Evolutionary conservation across 2,329 filamentous ascomycete genomes (phyloP).

Genomic region (Hypomyces rosellus): DNA sequence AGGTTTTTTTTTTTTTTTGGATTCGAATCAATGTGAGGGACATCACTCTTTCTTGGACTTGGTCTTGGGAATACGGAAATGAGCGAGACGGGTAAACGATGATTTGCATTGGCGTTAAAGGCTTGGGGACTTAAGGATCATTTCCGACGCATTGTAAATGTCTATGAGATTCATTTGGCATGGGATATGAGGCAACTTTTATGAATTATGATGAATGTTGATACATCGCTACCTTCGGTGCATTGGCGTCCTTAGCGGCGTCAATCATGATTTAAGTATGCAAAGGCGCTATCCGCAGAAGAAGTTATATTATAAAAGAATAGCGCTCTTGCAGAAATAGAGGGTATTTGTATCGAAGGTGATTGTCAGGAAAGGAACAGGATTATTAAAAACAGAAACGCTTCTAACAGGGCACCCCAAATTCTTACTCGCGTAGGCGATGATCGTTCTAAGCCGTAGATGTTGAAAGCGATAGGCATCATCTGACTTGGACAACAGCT

Average conservation of each 20-base stretch:
- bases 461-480: no score
- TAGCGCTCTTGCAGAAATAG: background rate
- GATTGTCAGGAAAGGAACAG: background rate
- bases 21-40: background rate
- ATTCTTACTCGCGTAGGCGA: no score
- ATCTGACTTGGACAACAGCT: background rate
- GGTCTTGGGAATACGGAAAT: background rate
- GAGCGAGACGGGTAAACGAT: background rate
- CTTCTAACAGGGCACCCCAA: no score
- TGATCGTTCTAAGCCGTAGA: no score
- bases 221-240: background rate
- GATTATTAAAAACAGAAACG: no score
- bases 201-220: background rate
- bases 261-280: background rate
- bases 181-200: background rate
- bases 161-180: background rate
- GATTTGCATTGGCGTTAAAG: background rate
- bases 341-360: background rate
- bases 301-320: background rate
- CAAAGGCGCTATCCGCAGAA: background rate
- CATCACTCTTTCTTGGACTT: background rate
- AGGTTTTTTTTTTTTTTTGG: background rate
- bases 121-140: background rate
- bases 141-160: background rate
- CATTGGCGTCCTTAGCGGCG: background rate